Percentiles rank a stretch among this genome's conserved stretches.
Conservation (phyloP, 768 basidiomycete species). For the Neoboletus subvelutipes region DNA sequence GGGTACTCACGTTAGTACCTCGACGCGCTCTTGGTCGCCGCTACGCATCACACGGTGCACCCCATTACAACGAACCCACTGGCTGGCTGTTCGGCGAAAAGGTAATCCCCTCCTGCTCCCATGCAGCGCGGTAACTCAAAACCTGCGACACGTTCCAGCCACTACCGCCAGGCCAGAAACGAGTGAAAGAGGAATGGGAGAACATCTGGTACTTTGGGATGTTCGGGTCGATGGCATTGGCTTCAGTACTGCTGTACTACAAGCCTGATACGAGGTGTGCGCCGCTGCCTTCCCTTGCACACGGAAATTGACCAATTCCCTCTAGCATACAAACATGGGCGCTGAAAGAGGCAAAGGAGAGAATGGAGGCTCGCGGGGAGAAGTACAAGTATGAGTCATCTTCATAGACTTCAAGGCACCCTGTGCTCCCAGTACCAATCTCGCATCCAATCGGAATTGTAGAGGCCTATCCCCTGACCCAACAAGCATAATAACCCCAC, state of each 20-base stretch:
- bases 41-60: constrained; percentile 72
- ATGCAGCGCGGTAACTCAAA: background rate
- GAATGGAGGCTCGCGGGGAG: constrained; percentile 94
- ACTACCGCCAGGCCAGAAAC: constrained; percentile 74
- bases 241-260: constrained; percentile 77
- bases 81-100: constrained; percentile 90
- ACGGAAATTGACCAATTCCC: background rate
- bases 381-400: constrained; percentile 78
- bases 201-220: constrained; percentile 87
- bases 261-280: constrained; percentile 91
- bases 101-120: constrained; percentile 40
- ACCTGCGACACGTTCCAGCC: constrained; percentile 47
- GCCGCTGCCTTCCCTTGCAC: background rate
- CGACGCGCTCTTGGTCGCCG: constrained; percentile 38
- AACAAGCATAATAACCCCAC: background rate
- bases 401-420: constrained; percentile 22
- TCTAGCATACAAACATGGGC: constrained; percentile 91
- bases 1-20: constrained; percentile 27
- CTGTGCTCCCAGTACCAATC: constrained; percentile 8
- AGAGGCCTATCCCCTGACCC: background rate
- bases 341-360: constrained; percentile 79
- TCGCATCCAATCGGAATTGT: background rate
- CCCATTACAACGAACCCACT: constrained; percentile 85
- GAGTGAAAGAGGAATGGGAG: constrained; percentile 91
- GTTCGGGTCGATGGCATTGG: constrained; percentile 83